Conservation (phyloP, 2,329 filamentous ascomycete species). For the Sordariomycetes sp. region DNA sequence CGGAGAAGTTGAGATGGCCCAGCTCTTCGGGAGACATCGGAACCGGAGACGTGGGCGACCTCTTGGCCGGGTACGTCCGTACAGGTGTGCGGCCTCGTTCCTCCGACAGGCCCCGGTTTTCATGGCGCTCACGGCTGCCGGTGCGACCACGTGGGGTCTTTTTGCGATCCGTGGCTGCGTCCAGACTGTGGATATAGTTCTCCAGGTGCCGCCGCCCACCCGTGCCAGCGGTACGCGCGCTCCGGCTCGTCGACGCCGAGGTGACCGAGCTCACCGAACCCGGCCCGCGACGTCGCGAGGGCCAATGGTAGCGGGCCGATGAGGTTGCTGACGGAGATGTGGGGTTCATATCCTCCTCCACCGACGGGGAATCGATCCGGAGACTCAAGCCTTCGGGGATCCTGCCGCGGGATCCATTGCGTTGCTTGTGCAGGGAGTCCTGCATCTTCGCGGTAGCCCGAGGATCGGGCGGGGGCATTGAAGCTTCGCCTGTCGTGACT, state of each 20-base stretch:
- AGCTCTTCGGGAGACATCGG: constrained; percentile 91
- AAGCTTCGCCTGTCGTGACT: constrained; percentile 18
- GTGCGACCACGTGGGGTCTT: constrained; percentile 39
- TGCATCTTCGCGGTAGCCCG: constrained; percentile 50
- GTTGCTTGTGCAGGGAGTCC: constrained; percentile 36
- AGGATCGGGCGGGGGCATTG: constrained; percentile 49
- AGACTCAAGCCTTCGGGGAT: constrained; percentile 63
- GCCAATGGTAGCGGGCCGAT: constrained; percentile 43
- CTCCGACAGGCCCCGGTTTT: constrained; percentile 51
- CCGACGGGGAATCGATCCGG: constrained; percentile 48
- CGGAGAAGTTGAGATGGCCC: constrained; percentile 44
- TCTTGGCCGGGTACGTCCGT: constrained; percentile 61
- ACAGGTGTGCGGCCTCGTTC: constrained; percentile 58
- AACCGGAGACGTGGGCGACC: constrained; percentile 83
- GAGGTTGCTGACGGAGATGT: constrained; percentile 42
- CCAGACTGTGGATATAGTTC: constrained; percentile 78
- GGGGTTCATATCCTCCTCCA: constrained; percentile 35
- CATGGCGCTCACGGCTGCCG: constrained; percentile 30
- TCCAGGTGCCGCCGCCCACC: constrained; percentile 62
- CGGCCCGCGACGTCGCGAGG: constrained; percentile 38
- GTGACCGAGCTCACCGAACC: constrained; percentile 49
- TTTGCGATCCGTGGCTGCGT: constrained; percentile 59
- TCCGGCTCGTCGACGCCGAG: constrained; percentile 41
- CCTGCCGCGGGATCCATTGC: constrained; percentile 65
- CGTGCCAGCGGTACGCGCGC: constrained; percentile 33